A percentile compares a stretch with the other conserved stretches of the same genome.
phyloP scores from a whole-genome alignment of 1,139 yeast genomes.

The Debaryomycetaceae sp. region DNA sequence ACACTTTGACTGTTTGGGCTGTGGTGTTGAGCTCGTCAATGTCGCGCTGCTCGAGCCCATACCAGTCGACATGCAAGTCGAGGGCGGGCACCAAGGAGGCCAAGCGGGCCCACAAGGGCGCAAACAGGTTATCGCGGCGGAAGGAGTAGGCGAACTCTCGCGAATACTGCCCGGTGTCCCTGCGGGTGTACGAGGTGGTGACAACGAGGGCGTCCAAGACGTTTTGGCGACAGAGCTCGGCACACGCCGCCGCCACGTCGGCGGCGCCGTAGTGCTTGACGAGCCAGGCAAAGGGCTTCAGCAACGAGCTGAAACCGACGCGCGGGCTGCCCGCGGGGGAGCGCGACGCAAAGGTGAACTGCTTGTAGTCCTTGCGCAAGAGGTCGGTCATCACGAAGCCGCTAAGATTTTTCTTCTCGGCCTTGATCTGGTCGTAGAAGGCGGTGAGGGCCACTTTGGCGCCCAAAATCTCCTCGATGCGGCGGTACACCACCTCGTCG shows the following conservation, averaged over 20 bases:
- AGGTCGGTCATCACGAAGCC: slow-evolving; percentile 60
- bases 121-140: slow-evolving; percentile 11
- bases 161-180: slow-evolving; percentile 36
- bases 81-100: slow-evolving; percentile 15
- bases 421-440: slow-evolving; percentile 40
- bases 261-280: slow-evolving; percentile 24
- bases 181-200: slow-evolving; percentile 56
- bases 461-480: slow-evolving; percentile 24
- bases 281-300: slow-evolving; percentile 62
- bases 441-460: too few relatives aligned
- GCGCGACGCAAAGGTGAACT: slow-evolving; percentile 45
- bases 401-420: slow-evolving; percentile 57
- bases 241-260: slow-evolving; percentile 36
- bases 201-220: slow-evolving; percentile 52
- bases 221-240: slow-evolving; percentile 29
- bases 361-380: slow-evolving; percentile 79
- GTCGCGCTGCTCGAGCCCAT: slow-evolving; percentile 8
- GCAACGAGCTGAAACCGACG: slow-evolving; percentile 76
- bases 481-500: slow-evolving; percentile 44
- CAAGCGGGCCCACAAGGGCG: slow-evolving; percentile 7
- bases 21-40: slow-evolving; percentile 21
- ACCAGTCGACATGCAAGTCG: slow-evolving; percentile 16
- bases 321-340: slow-evolving; percentile 15
- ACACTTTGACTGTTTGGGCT: slow-evolving; percentile 23
- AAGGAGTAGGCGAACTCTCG: slow-evolving; percentile 55